Conservation (phyloP, 192 early-diverging fungal genomes). For the Linnemannia zychae region DNA sequence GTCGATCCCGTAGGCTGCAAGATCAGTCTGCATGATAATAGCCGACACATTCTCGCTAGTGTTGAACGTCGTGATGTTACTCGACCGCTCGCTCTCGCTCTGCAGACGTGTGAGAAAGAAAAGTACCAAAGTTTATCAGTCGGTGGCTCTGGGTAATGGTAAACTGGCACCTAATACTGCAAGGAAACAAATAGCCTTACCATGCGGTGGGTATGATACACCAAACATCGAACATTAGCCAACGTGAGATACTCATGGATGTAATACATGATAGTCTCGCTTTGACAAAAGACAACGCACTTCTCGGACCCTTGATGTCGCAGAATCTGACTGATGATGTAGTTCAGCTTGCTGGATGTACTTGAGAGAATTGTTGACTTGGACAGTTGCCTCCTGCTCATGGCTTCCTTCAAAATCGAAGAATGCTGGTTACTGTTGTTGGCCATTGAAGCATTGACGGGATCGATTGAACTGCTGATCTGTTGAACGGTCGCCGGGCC, state of each 20-base stretch:
- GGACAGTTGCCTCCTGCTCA: slow-evolving; percentile 2
- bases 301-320: slow-evolving; percentile 61
- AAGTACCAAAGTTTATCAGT: background rate
- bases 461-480: background rate
- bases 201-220: slow-evolving; percentile 66
- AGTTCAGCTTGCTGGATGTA: slow-evolving; percentile 70
- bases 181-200: slow-evolving; percentile 22
- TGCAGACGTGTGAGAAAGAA: slow-evolving; percentile 14
- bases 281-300: slow-evolving; percentile 72
- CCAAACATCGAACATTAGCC: slow-evolving; percentile 63
- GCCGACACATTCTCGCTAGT: slow-evolving; percentile 61
- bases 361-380: slow-evolving; percentile 51
- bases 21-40: slow-evolving; percentile 66
- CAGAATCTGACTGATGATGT: slow-evolving; percentile 60
- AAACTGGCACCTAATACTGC: no score
- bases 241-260: slow-evolving; percentile 64
- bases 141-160: background rate
- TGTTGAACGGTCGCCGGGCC: background rate
- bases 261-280: slow-evolving; percentile 66
- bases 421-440: background rate
- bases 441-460: background rate
- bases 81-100: slow-evolving; percentile 57
- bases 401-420: background rate
- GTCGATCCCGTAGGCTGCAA: slow-evolving; percentile 83
- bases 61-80: slow-evolving; percentile 74